Conservation (phyloP, 2,329 filamentous ascomycete species). For the Cordyceps cicadae region DNA sequence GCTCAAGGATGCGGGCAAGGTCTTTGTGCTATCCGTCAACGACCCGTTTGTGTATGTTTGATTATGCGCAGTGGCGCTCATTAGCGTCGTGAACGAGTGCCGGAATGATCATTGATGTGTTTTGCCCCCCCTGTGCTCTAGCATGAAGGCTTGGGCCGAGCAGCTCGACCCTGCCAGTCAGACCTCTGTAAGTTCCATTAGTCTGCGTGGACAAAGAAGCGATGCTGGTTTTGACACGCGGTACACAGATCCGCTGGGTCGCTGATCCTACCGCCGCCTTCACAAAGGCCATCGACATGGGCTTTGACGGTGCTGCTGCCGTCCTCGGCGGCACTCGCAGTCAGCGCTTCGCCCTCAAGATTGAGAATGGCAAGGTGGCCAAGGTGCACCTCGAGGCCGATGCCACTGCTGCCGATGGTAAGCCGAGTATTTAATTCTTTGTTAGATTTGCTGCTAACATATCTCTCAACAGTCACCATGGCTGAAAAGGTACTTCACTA, state of each 20-base stretch:
- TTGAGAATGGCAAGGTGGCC: slow-evolving; percentile 80
- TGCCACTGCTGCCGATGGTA: slow-evolving; percentile 73
- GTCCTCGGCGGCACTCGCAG: slow-evolving; percentile 77
- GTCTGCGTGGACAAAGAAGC: not conserved
- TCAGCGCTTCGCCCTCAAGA: slow-evolving; percentile 79
- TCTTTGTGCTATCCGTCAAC: slow-evolving; percentile 89
- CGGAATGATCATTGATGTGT: not conserved
- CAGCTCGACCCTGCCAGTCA: slow-evolving; percentile 65
- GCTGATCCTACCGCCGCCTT: slow-evolving; percentile 74
- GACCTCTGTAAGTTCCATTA: slow-evolving; percentile 57
- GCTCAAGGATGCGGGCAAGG: slow-evolving; percentile 70
- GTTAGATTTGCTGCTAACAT: not conserved
- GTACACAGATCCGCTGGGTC: slow-evolving; percentile 72
- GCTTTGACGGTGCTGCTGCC: slow-evolving; percentile 62
- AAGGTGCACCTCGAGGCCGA: slow-evolving; percentile 78
- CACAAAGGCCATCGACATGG: slow-evolving; percentile 73
- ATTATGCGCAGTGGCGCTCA: not conserved
- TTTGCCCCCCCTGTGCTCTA: slow-evolving; percentile 24
- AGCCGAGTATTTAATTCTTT: slow-evolving; percentile 17
- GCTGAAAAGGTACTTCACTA: slow-evolving; percentile 42
- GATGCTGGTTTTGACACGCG: not conserved
- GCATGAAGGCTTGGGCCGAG: slow-evolving; percentile 84
- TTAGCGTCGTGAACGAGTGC: not conserved
- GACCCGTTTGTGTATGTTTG: slow-evolving; percentile 81
- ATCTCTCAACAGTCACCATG: slow-evolving; percentile 36